Base-by-base conservation (phyloP, 371 early-diverging fungal species). In the Amoeboradix gromovi region DNA sequence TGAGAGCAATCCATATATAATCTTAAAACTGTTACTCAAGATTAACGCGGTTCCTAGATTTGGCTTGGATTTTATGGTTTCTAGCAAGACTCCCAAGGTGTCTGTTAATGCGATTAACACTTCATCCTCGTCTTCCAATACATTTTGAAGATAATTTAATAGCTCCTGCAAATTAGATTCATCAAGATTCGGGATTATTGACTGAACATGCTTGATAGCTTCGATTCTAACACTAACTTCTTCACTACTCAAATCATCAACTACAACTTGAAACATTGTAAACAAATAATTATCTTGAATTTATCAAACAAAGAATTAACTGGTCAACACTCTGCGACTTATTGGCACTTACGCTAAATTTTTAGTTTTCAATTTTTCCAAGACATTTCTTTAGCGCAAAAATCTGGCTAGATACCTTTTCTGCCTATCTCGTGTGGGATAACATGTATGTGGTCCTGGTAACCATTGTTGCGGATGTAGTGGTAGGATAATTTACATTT, bases 41-140 rank as follows among this genome's bases (percentile, higher is more conserved):
- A 48, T 48, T 22, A 22, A 22, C 5, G 22, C 48, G 5, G 48
- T 48, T 48, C 48, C 48, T 22, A 48, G 22, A 48, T 5, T 22
- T 68, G 83, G 82, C 22, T 86, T 83, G 5, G 94, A 94, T 31
- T 95, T 95, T 31, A 94, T 86, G 73, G 85, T 87, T 69, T 90
- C 88, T 48, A 88, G 83, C 74, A 97, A 90, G 72, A 83, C 79
- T 29, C 90, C 94, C 29, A 97, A 80, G 70, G 92, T 91, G 72
- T 90, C 91, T 29, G 97, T 94, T 31, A 97, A 80, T 31, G 90
- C 89, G 30, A 90, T 74, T 70, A 97, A 77, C 30, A 96, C 86
- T 76, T 94, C 94, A 77, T 94, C 94, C 74, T 94, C 94, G 74
- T 94, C 95, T 76, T 94, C 95, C 74, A 93, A 22, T 22, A 48